phyloP scores from a whole-genome alignment of 441 rosid genomes.

The Gossypium aridum region DNA sequence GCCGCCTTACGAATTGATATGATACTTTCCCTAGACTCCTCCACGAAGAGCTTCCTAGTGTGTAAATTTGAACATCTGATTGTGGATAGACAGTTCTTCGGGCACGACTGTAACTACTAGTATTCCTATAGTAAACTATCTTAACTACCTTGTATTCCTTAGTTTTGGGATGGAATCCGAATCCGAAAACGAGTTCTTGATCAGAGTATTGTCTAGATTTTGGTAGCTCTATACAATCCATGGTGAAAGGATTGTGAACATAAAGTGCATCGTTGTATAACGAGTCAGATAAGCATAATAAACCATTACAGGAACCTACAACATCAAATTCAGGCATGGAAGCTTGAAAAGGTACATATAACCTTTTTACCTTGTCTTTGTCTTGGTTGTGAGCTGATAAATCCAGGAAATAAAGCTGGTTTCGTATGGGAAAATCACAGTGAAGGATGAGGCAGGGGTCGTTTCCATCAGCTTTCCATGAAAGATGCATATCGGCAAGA shows the following conservation, averaged over 20 bases:
- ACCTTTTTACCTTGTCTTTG: constrained; percentile 36
- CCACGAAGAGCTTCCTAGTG: constrained; percentile 54
- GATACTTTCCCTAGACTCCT: constrained; percentile 59
- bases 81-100: constrained; percentile 45
- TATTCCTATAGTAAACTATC: constrained; percentile 61
- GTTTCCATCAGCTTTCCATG: constrained; percentile 12
- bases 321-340: constrained; percentile 72
- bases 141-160: constrained; percentile 60
- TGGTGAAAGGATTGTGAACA: constrained; percentile 73
- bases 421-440: constrained; percentile 66
- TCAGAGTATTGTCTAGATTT: constrained; percentile 45
- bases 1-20: constrained; percentile 39
- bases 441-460: constrained; percentile 73
- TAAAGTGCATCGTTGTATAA: constrained; percentile 54
- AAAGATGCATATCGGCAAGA: constrained; percentile 27
- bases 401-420: constrained; percentile 59
- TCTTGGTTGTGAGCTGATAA: constrained; percentile 26
- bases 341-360: constrained; percentile 41
- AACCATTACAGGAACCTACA: constrained; percentile 70
- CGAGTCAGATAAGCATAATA: constrained; percentile 63
- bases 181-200: constrained; percentile 72
- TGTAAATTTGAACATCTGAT: constrained; percentile 71
- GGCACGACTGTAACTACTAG: constrained; percentile 23
- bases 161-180: constrained; percentile 53
- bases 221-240: constrained; percentile 48